Base-by-base conservation (phyloP, 805 yeast genomes). In the Wickerhamomyces ciferrii region DNA sequence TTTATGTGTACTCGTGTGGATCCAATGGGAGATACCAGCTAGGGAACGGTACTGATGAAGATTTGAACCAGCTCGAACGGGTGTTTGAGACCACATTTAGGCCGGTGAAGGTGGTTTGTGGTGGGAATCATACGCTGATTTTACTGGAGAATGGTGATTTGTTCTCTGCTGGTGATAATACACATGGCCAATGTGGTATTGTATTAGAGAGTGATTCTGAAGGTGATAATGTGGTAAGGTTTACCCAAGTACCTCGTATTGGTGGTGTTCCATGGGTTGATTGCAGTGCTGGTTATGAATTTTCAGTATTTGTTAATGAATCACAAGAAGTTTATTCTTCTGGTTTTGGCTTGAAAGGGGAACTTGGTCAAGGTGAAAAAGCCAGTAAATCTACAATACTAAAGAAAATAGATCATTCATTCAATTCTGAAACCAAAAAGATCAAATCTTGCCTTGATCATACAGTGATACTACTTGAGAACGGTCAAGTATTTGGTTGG, bases 91-190 rank as follows among this genome's bases (percentile, higher is more conserved):
- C 29, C 2, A 48, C 37, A 40, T 47, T 15, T 8, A 47, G 43
- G n/a, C 74, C 82, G 0, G 45, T 58, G 42, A 68, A 70, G 52
- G 69, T 90, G 13, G 75, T 72, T 0, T 81, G 90, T 54, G 97
- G 97, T 4, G 97, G 98, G 0, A 91, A 91, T 55, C 97, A 92
- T 60, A 83, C 96, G 0, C 54, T 87, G 17, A 50, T 88, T 2
- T 60, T 89, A 8, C 60, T 76, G 13, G 68, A 63, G 1, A 64
- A 72, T 41, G 92, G 92, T 1, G 60, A 64, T 0, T 61, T 83
- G 1, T 81, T 63, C 51, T 76, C 76, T 0, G 54, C 78, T 43
- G 97, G 97, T 1, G 78, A 71, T 46, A 83, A 82, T 53, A 44
- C 64, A 0, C 45, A 51, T 38, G 82, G 85, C 2, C 90, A 86